These are phyloP conservation scores for Lichtheimia ramosa DNA, from an alignment of 371 early-diverging fungal species.

Conservation along the genomic window DNA sequence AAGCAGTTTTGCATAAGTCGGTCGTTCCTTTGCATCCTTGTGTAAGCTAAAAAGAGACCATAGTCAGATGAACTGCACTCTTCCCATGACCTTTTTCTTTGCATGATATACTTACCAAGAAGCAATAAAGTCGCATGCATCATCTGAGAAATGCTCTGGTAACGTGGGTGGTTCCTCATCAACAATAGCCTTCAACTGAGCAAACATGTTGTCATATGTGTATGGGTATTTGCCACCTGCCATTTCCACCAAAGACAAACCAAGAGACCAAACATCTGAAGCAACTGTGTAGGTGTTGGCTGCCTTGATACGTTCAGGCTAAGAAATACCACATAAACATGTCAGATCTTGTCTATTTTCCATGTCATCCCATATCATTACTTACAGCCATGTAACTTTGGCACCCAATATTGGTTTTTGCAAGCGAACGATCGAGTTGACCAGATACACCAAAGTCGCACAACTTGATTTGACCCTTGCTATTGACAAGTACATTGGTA, in stretches of 20 bases:
- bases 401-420: slow-evolving; percentile 93
- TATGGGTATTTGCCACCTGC: slow-evolving; percentile 88
- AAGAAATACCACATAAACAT: neutral
- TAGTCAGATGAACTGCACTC: slow-evolving; percentile 1
- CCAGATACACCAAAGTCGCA: slow-evolving; percentile 94
- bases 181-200: slow-evolving; percentile 86
- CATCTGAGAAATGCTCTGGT: slow-evolving; percentile 69
- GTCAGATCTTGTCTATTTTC: no score
- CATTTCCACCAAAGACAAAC: slow-evolving; percentile 90
- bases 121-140: slow-evolving; percentile 78
- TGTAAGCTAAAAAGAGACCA: slow-evolving; percentile 53
- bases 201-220: slow-evolving; percentile 74
- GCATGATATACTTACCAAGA: slow-evolving; percentile 50
- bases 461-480: slow-evolving; percentile 86
- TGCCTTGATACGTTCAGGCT: slow-evolving; percentile 79
- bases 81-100: neutral
- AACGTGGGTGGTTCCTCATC: slow-evolving; percentile 76
- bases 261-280: slow-evolving; percentile 90
- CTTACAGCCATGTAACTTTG: slow-evolving; percentile 94
- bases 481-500: slow-evolving; percentile 89
- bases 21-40: slow-evolving; percentile 73
- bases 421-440: slow-evolving; percentile 85
- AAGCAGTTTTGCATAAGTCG: slow-evolving; percentile 69
- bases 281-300: slow-evolving; percentile 72
- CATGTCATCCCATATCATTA: neutral